Evolutionary conservation across 2,329 filamentous ascomycete genomes (phyloP).

Genomic region (Dendrostoma leiphaemia): DNA sequence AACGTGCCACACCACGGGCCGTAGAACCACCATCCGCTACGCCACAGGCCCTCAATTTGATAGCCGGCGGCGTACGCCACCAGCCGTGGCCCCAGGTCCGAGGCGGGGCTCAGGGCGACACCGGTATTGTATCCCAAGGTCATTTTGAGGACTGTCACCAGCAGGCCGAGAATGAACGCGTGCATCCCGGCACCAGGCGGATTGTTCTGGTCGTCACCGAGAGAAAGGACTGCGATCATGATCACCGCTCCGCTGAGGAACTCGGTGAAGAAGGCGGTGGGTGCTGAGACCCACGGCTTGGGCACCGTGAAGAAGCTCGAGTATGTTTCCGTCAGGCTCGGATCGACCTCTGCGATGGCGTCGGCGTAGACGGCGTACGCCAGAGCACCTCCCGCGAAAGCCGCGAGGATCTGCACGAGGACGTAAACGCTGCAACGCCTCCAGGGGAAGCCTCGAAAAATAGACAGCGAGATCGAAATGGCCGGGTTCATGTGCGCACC

Average conservation of each 20-base stretch:
- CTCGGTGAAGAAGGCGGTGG: conserved; percentile 33
- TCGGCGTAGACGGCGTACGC: conserved; percentile 31
- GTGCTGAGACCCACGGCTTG: conserved; percentile 25
- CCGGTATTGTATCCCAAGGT: conserved; percentile 36
- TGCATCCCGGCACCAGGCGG: conserved; percentile 35
- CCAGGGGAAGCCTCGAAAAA: conserved; percentile 38
- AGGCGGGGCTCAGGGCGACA: conserved; percentile 35
- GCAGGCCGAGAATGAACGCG: conserved; percentile 33
- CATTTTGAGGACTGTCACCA: conserved; percentile 34
- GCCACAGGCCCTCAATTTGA: conserved; percentile 26
- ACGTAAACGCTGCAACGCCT: conserved; percentile 30
- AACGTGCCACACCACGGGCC: conserved; percentile 28
- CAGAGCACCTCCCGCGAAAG: conserved; percentile 28
- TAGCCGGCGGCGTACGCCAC: conserved; percentile 32
- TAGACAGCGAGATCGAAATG: conserved; percentile 32
- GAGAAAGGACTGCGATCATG: conserved; percentile 34
- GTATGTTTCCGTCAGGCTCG: conserved; percentile 27
- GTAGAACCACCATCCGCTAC: conserved; percentile 31
- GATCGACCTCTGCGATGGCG: conserved; percentile 30
- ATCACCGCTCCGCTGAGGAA: conserved; percentile 33
- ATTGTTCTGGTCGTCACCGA: conserved; percentile 37
- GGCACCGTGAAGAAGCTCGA: conserved; percentile 34
- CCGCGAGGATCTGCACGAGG: conserved; percentile 29
- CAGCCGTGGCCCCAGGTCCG: conserved; percentile 34
- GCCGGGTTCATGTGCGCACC: conserved; percentile 33